Base-by-base conservation (phyloP, 176 grass and related monocot genomes). In the Sorghum bicolor region DNA sequence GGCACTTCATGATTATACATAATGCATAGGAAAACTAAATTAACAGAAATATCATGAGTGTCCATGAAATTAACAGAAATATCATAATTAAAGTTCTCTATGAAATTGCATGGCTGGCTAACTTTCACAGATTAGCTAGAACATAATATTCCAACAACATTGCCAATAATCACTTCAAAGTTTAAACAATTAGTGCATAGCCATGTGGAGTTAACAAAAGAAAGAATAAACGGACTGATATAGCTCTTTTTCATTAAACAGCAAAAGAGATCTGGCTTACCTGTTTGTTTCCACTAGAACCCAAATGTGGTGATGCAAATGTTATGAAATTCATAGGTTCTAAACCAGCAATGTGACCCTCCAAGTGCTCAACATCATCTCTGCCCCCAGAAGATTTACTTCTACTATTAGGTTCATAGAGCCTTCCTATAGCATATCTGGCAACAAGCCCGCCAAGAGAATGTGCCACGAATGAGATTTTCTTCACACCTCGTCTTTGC, bases 311-410 rank as follows among this genome's bases (percentile, higher is more conserved):
- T 65, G 96, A 96, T 64, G 96, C 96, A 75, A 98, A 98, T 67
- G 96, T 95, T 84, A 98, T 96, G 86, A 98, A 98, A 88, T 98
- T 98, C 91, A 98, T 98, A 64, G 96, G 91, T 84, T 88, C 87
- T 80, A 98, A 90, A 20, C 93, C 87, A 39, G 93, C 96, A 83
- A 98, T 94, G 76, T 87, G 67, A 78, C 93, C 96, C 52, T 90
- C 84, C 74, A 77, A 62, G 57, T 53, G 10, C 28, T 67, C 73
- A 80, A 25, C 58, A 77, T 92, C 72, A 82, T 83, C 79, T 85
- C 26, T 75, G 53, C 30, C 82, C n/a, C 72, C 63, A 71, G 62
- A 74, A 75, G 77, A 90, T 52, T 72, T 64, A 40, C 1, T 79
- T 79, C 24, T 57, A 45, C 15, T 81, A 58, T 80, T 88, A 55